Evolutionary conservation across 169 alveolate species (phyloP).

Genomic region (Eimeria falciformis): DNA sequence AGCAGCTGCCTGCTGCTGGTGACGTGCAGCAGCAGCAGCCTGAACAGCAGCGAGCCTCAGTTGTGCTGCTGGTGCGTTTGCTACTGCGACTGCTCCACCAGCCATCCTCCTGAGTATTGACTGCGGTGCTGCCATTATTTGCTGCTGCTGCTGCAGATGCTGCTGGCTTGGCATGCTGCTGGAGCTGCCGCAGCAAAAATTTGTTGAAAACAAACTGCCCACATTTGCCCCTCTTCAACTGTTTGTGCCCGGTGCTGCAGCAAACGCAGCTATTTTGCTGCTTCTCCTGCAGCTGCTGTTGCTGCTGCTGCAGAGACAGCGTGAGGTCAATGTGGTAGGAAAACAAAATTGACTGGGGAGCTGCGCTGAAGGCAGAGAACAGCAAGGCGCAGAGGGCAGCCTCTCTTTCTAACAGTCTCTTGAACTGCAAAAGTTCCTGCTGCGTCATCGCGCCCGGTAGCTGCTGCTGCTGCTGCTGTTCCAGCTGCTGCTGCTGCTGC

Average conservation of each 20-base stretch:
- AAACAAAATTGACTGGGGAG: conserved; percentile 24
- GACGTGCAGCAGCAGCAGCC: conserved; percentile 58
- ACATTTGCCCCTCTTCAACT: conserved; percentile 11
- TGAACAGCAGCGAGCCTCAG: neutral
- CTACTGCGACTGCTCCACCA: conserved; percentile 10
- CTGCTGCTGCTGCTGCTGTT: conserved; percentile 56
- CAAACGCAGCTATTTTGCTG: neutral
- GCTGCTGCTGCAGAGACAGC: conserved; percentile 61
- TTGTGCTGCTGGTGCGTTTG: neutral
- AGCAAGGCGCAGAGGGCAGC: conserved; percentile 34
- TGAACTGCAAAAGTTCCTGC: neutral
- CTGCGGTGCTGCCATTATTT: no score
- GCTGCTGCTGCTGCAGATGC: neutral
- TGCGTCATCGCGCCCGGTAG: neutral
- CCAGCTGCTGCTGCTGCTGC: neutral
- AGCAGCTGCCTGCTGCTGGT: conserved; percentile 16
- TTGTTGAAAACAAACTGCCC: conserved; percentile 64
- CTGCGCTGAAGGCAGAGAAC: conserved; percentile 34
- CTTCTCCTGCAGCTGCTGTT: conserved; percentile 30
- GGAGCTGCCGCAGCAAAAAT: conserved; percentile 48
- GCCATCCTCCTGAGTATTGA: no score
- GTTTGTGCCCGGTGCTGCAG: conserved; percentile 40
- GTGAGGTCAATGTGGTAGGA: conserved; percentile 35
- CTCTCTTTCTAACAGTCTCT: conserved; percentile 28
- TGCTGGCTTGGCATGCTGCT: neutral